Conservation (phyloP, 371 early-diverging fungal genomes). For the Funneliformis caledonium region DNA sequence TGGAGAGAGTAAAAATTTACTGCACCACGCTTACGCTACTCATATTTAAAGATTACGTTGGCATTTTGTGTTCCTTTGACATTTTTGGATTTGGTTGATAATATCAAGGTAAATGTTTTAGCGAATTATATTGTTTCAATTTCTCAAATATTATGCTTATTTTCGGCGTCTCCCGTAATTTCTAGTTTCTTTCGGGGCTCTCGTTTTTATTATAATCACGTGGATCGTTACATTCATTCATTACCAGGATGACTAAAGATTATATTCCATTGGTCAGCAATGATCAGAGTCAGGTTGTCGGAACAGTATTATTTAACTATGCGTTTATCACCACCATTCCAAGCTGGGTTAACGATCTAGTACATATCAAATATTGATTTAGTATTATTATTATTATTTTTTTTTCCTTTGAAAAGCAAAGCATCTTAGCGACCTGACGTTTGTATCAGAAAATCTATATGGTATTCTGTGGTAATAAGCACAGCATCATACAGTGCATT, state of each 20-base stretch:
- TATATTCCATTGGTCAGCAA: conserved; percentile 53
- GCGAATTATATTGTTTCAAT: neutral
- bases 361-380: neutral
- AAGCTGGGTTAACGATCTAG: conserved; percentile 60
- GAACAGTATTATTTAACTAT: conserved; percentile 66
- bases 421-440: conserved; percentile 48
- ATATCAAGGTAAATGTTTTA: conserved; percentile 47
- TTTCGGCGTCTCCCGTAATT: neutral
- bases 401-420: neutral
- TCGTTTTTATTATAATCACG: conserved; percentile 54
- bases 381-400: neutral
- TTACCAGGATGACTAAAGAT: conserved; percentile 54
- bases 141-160: neutral
- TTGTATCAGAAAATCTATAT: conserved; percentile 58
- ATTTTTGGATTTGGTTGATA: conserved; percentile 62
- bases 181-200: conserved; percentile 51
- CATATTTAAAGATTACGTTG: conserved; percentile 47
- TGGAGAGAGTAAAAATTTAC: neutral
- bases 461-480: conserved; percentile 55
- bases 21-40: neutral
- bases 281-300: conserved; percentile 57
- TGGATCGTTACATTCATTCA: conserved; percentile 60
- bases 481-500: conserved; percentile 53
- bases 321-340: conserved; percentile 67
- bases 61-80: conserved; percentile 60